Evolutionary conservation across 257 asterid genomes (phyloP), one percentile per base, ranked within the genome.

Genomic region (Lycium barbarum): DNA sequence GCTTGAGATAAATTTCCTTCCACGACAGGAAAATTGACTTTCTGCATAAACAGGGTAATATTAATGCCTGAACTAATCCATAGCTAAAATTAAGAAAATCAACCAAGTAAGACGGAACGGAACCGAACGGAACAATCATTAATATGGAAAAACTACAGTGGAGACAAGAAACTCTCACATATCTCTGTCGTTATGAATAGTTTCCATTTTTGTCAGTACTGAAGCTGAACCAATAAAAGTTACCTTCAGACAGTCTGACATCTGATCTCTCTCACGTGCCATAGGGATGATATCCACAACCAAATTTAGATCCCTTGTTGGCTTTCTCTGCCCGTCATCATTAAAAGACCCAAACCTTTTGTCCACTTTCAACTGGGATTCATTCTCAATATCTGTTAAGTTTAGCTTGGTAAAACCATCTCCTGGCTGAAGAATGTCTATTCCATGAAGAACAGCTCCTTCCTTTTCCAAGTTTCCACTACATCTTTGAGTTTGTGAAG

Each of bases 1-100:
- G 86, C 88, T 88, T 85, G 90, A 84, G 45, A 86, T n/a, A 82
- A 83, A 85, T 72, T 84, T 61, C 78, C 84, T 67, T 84, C 97
- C 81, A 82, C 49, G 66, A 73, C 61, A 35, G 83, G 68, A 81
- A 73, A 49, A 45, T 81, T 81, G 85, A 9, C 91, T 86, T 74
- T 90, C 96, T 93, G 91, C 90, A 88, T 22, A 53, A 70, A 14
- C 65, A 26, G 45, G 65, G 59, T 76, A 53, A 53, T 13, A 8
- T 76, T 54, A 51, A 14, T 13, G 65, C 65, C 82, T 45, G 51
- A 53, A 76, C 47, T 76, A 53, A 76, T 49, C 47, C 63, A 53
- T 11, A 26, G 82, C 81, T 12, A 26, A 13, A 49, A 1, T 13
- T 49, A 20, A 12, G 43, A 74, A 74, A 74, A 74, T 35, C 62